Percentiles rank a stretch among this genome's conserved stretches.
phyloP scores from a whole-genome alignment of 352 stramenopile species.

The Phytopythium cucurbitacearum region DNA sequence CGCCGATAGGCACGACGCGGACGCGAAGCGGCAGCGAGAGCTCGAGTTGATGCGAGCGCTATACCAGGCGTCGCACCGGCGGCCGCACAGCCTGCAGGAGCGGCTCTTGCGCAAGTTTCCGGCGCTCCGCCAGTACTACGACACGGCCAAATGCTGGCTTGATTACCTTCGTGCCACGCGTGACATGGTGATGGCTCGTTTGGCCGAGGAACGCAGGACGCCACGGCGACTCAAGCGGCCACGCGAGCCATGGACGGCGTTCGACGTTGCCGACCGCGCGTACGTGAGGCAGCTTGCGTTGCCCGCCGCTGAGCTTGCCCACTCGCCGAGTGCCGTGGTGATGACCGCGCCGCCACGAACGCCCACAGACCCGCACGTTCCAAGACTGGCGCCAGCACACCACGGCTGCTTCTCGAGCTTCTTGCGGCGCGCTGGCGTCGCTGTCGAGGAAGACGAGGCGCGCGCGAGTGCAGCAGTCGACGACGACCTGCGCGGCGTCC shows the following conservation, averaged over 20 bases:
- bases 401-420: conserved; percentile 40
- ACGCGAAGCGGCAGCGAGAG: conserved; percentile 33
- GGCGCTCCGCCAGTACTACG: conserved; percentile 27
- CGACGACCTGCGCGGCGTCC: conserved; percentile 37
- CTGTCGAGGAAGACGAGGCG: conserved; percentile 40
- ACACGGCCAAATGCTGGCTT: conserved; percentile 25
- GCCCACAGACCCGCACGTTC: background rate
- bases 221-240: conserved; percentile 10
- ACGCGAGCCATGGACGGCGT: conserved; percentile 29
- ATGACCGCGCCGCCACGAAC: background rate
- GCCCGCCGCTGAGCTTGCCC: background rate
- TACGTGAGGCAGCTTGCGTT: conserved; percentile 38
- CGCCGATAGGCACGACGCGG: conserved; percentile 1
- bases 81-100: conserved; percentile 33
- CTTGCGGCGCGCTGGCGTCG: conserved; percentile 39
- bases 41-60: conserved; percentile 40
- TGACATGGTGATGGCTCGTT: conserved; percentile 10
- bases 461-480: conserved; percentile 23
- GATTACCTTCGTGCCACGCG: conserved; percentile 16
- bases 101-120: conserved; percentile 32
- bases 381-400: conserved; percentile 30
- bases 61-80: conserved; percentile 33
- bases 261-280: conserved; percentile 37
- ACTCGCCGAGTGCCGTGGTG: background rate
- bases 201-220: conserved; percentile 12